Percentiles rank a stretch among this genome's conserved stretches.
Evolutionary conservation across 2,329 filamentous ascomycete genomes (phyloP).

Genomic region (Cercospora canescens): DNA sequence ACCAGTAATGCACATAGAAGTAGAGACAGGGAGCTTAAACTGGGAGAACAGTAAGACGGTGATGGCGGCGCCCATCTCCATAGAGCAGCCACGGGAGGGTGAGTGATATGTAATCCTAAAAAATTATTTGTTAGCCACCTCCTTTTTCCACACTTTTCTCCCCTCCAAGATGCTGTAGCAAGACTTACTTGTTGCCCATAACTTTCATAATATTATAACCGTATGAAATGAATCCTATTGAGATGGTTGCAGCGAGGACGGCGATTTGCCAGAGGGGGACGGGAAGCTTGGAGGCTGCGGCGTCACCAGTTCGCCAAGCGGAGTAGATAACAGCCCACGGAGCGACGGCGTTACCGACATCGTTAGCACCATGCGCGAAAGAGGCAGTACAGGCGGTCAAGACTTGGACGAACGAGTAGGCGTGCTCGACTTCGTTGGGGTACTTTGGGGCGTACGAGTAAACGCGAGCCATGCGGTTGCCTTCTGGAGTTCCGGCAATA

Average conservation of each 20-base stretch:
- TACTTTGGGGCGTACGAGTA: constrained; percentile 60
- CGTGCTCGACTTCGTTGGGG: constrained; percentile 63
- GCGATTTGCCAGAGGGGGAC: constrained; percentile 78
- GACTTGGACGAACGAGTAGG: constrained; percentile 67
- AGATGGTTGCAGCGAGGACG: constrained; percentile 59
- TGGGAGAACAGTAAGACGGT: constrained; percentile 66
- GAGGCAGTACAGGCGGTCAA: constrained; percentile 71
- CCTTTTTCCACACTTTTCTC: too few species aligned
- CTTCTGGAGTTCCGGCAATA: constrained; percentile 70
- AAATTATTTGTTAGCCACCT: too few species aligned
- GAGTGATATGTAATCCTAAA: constrained; percentile 61
- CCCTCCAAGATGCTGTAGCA: too few species aligned
- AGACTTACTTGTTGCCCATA: constrained; percentile 63
- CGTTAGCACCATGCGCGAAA: constrained; percentile 70
- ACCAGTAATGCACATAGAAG: constrained; percentile 65
- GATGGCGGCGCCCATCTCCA: constrained; percentile 62
- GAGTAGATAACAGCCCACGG: constrained; percentile 64
- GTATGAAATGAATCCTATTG: constrained; percentile 61
- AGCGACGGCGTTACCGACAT: constrained; percentile 64
- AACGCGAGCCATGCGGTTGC: constrained; percentile 64
- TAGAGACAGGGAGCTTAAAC: constrained; percentile 63
- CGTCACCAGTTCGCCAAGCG: constrained; percentile 55
- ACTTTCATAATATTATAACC: constrained; percentile 65
- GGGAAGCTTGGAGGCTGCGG: constrained; percentile 58
- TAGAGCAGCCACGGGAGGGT: constrained; percentile 54